Conservation (phyloP, 163 green algal species). For the Scenedesmus sp. region DNA sequence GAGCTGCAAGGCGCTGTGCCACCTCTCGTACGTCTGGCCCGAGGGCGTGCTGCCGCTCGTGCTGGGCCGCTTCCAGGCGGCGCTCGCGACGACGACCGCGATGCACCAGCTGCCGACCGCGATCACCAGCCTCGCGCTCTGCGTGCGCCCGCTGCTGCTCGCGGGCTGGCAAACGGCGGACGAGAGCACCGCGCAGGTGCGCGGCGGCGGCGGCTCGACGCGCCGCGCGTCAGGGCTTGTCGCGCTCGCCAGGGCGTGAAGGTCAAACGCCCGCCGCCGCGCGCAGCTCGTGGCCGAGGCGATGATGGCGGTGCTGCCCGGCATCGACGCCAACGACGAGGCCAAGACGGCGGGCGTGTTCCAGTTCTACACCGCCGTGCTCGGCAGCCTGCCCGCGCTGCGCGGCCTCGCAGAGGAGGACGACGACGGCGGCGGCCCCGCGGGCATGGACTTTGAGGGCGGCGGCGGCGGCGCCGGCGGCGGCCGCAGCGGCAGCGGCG, state of each 20-base stretch:
- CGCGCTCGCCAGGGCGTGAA: too few relatives aligned
- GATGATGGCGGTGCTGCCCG: slow-evolving; percentile 86
- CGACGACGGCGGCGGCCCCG: slow-evolving; percentile 13
- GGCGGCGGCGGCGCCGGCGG: not conserved
- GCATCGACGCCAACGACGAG: slow-evolving; percentile 96
- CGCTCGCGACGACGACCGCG: slow-evolving; percentile 79
- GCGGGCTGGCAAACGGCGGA: slow-evolving; percentile 55
- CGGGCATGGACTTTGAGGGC: not conserved
- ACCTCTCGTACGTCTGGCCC: slow-evolving; percentile 75
- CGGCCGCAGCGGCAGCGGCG: not conserved
- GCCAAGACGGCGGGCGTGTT: slow-evolving; percentile 87
- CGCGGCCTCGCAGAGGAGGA: slow-evolving; percentile 50
- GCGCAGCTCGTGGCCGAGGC: slow-evolving; percentile 77
- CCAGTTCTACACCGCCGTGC: slow-evolving; percentile 81
- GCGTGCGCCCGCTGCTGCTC: slow-evolving; percentile 85
- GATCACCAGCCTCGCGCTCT: slow-evolving; percentile 75
- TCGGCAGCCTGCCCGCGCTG: slow-evolving; percentile 68
- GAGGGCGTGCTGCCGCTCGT: slow-evolving; percentile 81
- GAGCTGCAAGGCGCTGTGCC: slow-evolving; percentile 48
- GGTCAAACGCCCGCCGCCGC: too few relatives aligned
- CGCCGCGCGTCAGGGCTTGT: too few relatives aligned
- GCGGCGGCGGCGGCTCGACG: not conserved
- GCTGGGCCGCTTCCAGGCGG: slow-evolving; percentile 78
- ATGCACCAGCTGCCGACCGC: slow-evolving; percentile 69
- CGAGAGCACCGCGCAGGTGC: slow-evolving; percentile 44